Evolutionary conservation across 2,329 filamentous ascomycete genomes (phyloP).

Genomic region (Immersiporthe knoxdaviesiana): DNA sequence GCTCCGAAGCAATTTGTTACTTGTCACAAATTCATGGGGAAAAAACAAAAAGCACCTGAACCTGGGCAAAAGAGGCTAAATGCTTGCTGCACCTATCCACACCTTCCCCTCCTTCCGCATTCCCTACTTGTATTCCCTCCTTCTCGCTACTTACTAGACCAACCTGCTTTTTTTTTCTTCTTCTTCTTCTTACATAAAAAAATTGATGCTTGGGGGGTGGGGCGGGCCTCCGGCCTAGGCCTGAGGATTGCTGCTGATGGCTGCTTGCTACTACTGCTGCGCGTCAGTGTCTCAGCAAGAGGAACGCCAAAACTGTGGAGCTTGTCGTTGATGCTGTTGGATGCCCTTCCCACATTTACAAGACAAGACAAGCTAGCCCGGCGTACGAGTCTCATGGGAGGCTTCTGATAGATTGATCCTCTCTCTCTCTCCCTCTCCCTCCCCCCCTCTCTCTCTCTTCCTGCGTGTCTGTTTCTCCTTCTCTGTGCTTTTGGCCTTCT

Average conservation of each 20-base stretch:
- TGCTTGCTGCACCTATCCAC: not conserved
- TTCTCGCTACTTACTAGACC: not conserved
- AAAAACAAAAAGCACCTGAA: not conserved
- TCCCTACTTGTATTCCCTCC: not conserved
- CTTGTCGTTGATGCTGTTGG: not conserved
- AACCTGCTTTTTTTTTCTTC: not conserved
- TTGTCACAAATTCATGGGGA: not conserved
- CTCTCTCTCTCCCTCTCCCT: not conserved
- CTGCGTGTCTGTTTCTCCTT: not conserved
- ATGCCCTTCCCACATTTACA: not conserved
- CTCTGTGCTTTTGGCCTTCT: not conserved
- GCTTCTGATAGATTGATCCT: not conserved
- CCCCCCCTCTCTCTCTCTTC: too few species aligned
- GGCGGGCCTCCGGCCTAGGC: not conserved
- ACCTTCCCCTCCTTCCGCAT: not conserved
- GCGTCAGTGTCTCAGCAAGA: not conserved
- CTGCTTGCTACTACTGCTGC: not conserved
- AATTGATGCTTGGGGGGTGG: too few species aligned
- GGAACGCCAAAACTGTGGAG: not conserved
- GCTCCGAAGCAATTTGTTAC: not conserved
- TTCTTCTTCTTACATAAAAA: not conserved
- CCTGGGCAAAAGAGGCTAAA: not conserved
- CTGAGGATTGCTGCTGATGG: not conserved
- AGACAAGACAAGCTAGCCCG: not conserved
- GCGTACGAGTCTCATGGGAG: not conserved